These are phyloP conservation scores for Seiridium cupressi DNA, from an alignment of 2,329 filamentous ascomycete species.

Conservation along the genomic window DNA sequence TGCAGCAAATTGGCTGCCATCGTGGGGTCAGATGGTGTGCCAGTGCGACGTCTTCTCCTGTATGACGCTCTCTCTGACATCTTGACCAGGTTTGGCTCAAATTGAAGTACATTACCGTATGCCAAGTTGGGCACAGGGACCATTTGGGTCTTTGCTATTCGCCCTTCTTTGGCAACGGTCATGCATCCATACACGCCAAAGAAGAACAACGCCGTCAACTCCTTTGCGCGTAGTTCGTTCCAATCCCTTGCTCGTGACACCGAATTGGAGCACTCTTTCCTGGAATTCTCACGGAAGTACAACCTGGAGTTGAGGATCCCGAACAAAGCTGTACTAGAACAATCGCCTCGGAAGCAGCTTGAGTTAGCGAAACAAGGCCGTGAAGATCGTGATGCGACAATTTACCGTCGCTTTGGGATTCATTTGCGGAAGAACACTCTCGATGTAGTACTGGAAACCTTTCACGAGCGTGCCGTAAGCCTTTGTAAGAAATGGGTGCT, in stretches of 20 bases:
- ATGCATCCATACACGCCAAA: neutral
- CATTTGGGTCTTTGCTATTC: neutral
- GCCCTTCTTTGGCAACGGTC: neutral
- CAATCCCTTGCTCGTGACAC: neutral
- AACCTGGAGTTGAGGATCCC: neutral
- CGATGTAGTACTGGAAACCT: slow-evolving; percentile 14
- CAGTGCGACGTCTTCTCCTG: too few species aligned
- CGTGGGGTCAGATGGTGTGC: too few species aligned
- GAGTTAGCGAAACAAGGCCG: neutral
- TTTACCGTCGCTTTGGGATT: slow-evolving; percentile 20
- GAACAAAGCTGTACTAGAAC: neutral
- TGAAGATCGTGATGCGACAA: slow-evolving; percentile 2
- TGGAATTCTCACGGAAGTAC: neutral
- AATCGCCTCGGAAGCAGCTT: neutral
- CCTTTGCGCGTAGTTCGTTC: neutral
- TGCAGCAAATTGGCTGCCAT: too few species aligned
- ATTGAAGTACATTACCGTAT: neutral
- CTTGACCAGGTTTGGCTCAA: too few species aligned
- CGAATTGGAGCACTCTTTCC: neutral
- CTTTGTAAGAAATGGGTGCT: slow-evolving; percentile 26
- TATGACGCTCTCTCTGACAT: too few species aligned
- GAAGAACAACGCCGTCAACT: neutral
- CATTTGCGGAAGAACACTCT: slow-evolving; percentile 20
- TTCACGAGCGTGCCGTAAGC: slow-evolving; percentile 18
- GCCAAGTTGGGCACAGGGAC: neutral